Conservation (phyloP, 2,329 filamentous ascomycete genomes). For the Hypoxylon sp. region DNA sequence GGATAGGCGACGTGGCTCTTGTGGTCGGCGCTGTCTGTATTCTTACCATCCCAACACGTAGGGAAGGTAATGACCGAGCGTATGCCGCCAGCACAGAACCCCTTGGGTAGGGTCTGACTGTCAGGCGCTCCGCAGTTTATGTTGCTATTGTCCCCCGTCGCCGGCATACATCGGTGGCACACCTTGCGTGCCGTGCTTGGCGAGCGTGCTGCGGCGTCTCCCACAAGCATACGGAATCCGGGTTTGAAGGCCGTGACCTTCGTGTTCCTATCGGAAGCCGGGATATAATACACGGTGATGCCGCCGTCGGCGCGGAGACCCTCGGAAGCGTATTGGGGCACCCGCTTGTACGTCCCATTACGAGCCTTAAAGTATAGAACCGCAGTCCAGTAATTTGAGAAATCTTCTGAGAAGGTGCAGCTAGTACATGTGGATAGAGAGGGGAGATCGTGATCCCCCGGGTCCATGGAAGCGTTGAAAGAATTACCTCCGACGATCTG, state of each 20-base stretch:
- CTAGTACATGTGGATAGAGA: constrained; percentile 50
- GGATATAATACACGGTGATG: constrained; percentile 54
- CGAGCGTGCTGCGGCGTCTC: constrained; percentile 54
- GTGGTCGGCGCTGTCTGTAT: constrained; percentile 64
- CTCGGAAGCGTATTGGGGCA: constrained; percentile 50
- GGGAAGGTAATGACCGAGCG: constrained; percentile 69
- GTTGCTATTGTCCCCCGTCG: constrained; percentile 48
- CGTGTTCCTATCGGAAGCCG: constrained; percentile 49
- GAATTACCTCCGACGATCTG: constrained; percentile 54
- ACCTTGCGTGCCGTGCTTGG: constrained; percentile 51
- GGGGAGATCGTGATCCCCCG: constrained; percentile 46
- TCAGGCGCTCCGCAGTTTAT: constrained; percentile 59
- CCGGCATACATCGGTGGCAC: constrained; percentile 57
- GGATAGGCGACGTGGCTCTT: constrained; percentile 68
- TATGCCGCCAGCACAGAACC: constrained; percentile 64
- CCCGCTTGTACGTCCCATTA: constrained; percentile 53
- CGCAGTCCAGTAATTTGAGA: constrained; percentile 53
- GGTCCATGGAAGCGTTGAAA: constrained; percentile 53
- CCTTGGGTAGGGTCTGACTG: constrained; percentile 64
- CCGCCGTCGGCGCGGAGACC: constrained; percentile 51
- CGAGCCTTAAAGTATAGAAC: constrained; percentile 50
- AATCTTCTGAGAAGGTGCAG: constrained; percentile 51
- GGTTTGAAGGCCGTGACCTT: constrained; percentile 62
- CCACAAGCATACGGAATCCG: constrained; percentile 64
- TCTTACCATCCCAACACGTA: constrained; percentile 68